Evolutionary conservation across 768 basidiomycete genomes (phyloP).

Genomic region (Rickenella mellea): DNA sequence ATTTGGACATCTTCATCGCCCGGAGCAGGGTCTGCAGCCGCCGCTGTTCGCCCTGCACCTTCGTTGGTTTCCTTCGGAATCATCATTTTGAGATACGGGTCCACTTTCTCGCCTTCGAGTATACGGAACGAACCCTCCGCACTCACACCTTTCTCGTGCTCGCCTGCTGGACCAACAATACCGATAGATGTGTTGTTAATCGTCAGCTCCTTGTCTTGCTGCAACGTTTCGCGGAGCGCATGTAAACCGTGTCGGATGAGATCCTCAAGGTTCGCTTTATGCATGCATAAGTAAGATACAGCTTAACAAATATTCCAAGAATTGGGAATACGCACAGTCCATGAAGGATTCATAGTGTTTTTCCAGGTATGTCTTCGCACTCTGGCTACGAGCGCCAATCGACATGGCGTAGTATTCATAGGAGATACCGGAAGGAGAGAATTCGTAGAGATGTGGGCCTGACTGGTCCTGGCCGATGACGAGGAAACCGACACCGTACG

Average conservation of each 20-base stretch:
- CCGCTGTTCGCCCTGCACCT: constrained; percentile 26
- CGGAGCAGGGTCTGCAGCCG: constrained; percentile 24
- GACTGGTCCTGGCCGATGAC: constrained; percentile 93
- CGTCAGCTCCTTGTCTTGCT: constrained; percentile 96
- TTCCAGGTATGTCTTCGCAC: constrained; percentile 97
- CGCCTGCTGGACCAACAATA: constrained; percentile 73
- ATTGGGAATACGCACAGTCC: constrained; percentile 52
- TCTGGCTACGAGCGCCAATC: constrained; percentile 96
- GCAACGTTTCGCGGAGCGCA: constrained; percentile 91
- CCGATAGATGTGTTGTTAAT: constrained; percentile 92
- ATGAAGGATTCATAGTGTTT: constrained; percentile 84
- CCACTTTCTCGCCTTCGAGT: constrained; percentile 73
- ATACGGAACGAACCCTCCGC: constrained; percentile 70
- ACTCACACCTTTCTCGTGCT: constrained; percentile 36
- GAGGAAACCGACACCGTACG: constrained; percentile 97
- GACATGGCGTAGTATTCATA: constrained; percentile 99
- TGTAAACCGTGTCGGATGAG: constrained; percentile 90
- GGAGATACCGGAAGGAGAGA: constrained; percentile 93
- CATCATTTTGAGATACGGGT: constrained; percentile 72
- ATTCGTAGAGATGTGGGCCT: constrained; percentile 98
- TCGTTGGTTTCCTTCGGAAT: constrained; percentile 45
- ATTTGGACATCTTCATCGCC: constrained; percentile 81
- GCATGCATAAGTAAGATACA: not conserved
- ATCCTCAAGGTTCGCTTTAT: constrained; percentile 70
- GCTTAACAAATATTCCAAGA: not conserved